These are phyloP conservation scores for Hymenochaete sp. DNA, from an alignment of 1,284 basidiomycete species.

Conservation along the genomic window DNA sequence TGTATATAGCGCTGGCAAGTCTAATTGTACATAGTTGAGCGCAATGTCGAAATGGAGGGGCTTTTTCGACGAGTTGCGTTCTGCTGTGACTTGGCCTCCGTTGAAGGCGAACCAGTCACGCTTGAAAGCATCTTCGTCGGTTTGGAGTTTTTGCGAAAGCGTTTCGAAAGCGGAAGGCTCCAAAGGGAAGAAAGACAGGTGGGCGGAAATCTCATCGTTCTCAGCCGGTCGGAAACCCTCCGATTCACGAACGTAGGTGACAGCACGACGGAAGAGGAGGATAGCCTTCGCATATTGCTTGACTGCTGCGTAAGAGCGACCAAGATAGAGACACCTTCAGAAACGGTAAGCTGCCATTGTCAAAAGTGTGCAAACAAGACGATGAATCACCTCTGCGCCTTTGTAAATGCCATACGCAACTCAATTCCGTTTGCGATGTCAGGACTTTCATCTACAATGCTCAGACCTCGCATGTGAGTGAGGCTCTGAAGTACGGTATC, in stretches of 20 bases:
- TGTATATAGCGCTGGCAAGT: constrained; percentile 68
- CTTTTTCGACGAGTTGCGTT: constrained; percentile 55
- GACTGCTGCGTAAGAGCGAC: constrained; percentile 57
- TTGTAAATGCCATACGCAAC: constrained; percentile 63
- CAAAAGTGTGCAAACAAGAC: background rate
- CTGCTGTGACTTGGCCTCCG: constrained; percentile 44
- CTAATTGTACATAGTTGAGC: constrained; percentile 83
- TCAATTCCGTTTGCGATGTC: constrained; percentile 74
- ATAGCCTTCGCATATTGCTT: constrained; percentile 68
- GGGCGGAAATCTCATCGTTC: constrained; percentile 34
- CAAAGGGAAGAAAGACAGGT: constrained; percentile 50
- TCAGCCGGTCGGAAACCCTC: constrained; percentile 30
- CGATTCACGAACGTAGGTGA: constrained; percentile 64
- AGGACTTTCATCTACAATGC: constrained; percentile 81
- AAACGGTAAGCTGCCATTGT: constrained; percentile 6
- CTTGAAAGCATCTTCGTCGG: constrained; percentile 53
- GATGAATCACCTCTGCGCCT: constrained; percentile 52
- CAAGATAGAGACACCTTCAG: constrained; percentile 58
- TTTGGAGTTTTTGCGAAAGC: constrained; percentile 42
- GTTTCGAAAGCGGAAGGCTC: constrained; percentile 33
- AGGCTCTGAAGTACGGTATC: constrained; percentile 81
- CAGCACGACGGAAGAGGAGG: constrained; percentile 57
- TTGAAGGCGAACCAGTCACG: constrained; percentile 74
- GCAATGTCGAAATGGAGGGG: constrained; percentile 90
- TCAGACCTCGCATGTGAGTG: constrained; percentile 72